Evolutionary conservation across 78 protist genomes (phyloP).

Genomic region (Dictyostelium purpureum): DNA sequence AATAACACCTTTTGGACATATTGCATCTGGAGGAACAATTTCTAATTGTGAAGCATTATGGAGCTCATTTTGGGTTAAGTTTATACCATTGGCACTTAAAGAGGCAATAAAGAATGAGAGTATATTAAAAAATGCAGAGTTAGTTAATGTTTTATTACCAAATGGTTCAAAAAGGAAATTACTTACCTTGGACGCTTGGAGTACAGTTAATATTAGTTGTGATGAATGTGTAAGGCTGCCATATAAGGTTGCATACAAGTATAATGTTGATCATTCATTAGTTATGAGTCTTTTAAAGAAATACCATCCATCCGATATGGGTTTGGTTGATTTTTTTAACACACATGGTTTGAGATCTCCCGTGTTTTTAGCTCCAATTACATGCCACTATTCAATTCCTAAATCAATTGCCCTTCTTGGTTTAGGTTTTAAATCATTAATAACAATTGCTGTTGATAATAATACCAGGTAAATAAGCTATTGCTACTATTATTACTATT

Average conservation of each 20-base stretch:
- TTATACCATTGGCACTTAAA: slow-evolving; percentile 42
- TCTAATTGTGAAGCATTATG: slow-evolving; percentile 26
- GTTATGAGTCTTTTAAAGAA: slow-evolving; percentile 24
- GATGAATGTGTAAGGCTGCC: slow-evolving; percentile 18
- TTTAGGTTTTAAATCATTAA: slow-evolving; percentile 9
- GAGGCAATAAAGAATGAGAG: not conserved
- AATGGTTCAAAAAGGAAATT: slow-evolving; percentile 5
- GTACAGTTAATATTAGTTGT: not conserved
- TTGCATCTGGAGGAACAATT: slow-evolving; percentile 49
- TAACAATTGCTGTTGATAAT: slow-evolving; percentile 6
- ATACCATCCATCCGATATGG: slow-evolving; percentile 37
- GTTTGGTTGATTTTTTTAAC: not conserved
- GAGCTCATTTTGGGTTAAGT: slow-evolving; percentile 17
- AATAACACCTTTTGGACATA: not conserved
- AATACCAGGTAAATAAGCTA: no score
- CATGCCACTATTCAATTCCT: slow-evolving; percentile 45
- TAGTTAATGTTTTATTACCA: not conserved
- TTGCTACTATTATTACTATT: not conserved
- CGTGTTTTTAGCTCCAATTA: slow-evolving; percentile 4
- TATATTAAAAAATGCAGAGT: not conserved
- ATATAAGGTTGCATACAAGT: not conserved
- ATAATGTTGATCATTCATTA: not conserved
- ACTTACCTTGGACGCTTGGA: not conserved
- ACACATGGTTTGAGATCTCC: not conserved
- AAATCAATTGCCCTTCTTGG: slow-evolving; percentile 43